phyloP scores from a whole-genome alignment of 306 rosid species.

The Erythrophleum fordii region DNA sequence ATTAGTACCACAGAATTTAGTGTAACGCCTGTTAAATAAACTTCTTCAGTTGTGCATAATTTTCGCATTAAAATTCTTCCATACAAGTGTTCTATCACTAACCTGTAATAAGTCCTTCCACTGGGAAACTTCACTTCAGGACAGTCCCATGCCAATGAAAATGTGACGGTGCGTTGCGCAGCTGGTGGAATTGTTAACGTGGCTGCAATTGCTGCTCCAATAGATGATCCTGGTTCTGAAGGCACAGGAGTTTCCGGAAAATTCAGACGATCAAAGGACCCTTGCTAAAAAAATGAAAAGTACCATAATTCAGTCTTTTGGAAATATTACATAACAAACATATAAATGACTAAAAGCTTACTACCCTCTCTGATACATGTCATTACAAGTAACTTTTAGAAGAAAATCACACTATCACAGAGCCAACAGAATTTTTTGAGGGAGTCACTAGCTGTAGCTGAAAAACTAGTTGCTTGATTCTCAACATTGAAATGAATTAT shows the following conservation, averaged over 20 bases:
- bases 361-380: background rate
- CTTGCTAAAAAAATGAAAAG: slow-evolving; percentile 58
- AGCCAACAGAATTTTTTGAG: slow-evolving; percentile 7
- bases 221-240: slow-evolving; percentile 85
- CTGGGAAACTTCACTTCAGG: slow-evolving; percentile 76
- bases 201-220: slow-evolving; percentile 97
- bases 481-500: slow-evolving; percentile 22
- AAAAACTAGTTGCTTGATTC: background rate
- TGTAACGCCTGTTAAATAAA: slow-evolving; percentile 78
- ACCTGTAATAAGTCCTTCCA: slow-evolving; percentile 81
- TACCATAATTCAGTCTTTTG: slow-evolving; percentile 37
- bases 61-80: slow-evolving; percentile 29
- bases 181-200: slow-evolving; percentile 72
- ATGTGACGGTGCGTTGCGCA: slow-evolving; percentile 72
- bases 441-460: background rate
- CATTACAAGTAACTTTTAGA: background rate
- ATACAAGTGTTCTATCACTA: slow-evolving; percentile 42
- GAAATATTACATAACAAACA: slow-evolving; percentile 11
- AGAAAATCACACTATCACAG: slow-evolving; percentile 10
- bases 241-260: slow-evolving; percentile 53
- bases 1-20: slow-evolving; percentile 78
- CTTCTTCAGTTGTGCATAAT: slow-evolving; percentile 36
- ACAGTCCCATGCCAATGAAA: slow-evolving; percentile 95
- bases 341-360: slow-evolving; percentile 19
- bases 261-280: slow-evolving; percentile 78